Base-by-base conservation (phyloP, 2,329 filamentous ascomycete genomes). In the Huntiella decipiens region DNA sequence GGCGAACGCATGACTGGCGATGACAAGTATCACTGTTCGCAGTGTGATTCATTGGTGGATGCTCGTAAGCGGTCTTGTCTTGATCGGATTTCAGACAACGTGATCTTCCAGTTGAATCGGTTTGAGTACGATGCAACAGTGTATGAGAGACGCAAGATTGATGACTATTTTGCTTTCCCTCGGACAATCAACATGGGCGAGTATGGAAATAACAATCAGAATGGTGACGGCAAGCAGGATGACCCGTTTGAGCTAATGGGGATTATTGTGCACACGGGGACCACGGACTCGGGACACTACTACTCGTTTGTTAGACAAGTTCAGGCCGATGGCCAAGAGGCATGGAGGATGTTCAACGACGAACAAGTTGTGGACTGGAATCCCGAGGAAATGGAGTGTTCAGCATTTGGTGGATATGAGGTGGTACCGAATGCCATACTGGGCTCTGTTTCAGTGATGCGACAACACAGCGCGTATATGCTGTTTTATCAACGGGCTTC, bases 1-100 rank as follows among this genome's bases (percentile, higher is more conserved):
- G 91, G 91, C 3, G 91, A 98, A 61, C 77, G 91, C 33, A 87
- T 98, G 81, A 85, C 94, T 66, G 91, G 92, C 53, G 77, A 77
- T 74, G 96, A 98, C 66, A 95, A 94, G 63, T 98, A 96, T 66
- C 93, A 92, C 53, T 98, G 91, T 62, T 87, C 86, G 28, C 81
- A 76, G 4, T 98, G 91, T 58, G 82, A 85, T 51, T 74, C 75
- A 8, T 82, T 91, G 54, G 91, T 98, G 12, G 82, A 95, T 60
- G 91, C 91, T 15, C 84, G 96, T 53, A 95, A 94, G 61, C 74
- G 81, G 75, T 82, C 87, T 10, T 96, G 88, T 54, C 65, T 96
- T 48, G 94, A 95, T 58, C 81, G 93, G 51, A 75, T 95, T 5
- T 88, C 91, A 0, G 81, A 98, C 61, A 87, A 94, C 56, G 65